phyloP scores from a whole-genome alignment of 345 rosid genomes.

The Syzygium jambos region DNA sequence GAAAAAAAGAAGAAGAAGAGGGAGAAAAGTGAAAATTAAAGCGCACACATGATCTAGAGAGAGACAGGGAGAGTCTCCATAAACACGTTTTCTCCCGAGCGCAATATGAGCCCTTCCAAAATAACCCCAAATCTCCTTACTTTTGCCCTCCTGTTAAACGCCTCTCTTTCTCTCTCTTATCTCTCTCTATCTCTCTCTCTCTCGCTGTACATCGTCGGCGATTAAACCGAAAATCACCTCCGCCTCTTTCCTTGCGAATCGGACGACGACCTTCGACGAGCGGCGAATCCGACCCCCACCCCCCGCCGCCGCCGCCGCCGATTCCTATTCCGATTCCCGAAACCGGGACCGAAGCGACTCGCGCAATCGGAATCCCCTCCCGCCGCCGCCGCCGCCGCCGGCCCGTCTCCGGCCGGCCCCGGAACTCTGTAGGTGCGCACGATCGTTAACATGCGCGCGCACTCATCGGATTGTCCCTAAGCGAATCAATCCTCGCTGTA shows the following conservation, averaged over 20 bases:
- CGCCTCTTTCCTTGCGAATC: slow-evolving; percentile 24
- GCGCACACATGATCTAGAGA: background rate
- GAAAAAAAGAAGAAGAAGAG: background rate
- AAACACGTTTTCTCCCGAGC: background rate
- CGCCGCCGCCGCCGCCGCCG: background rate
- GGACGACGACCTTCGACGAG: slow-evolving; percentile 14
- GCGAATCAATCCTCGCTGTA: background rate
- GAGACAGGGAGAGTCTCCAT: background rate
- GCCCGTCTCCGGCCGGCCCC: slow-evolving; percentile 39
- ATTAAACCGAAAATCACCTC: slow-evolving; percentile 36
- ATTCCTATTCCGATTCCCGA: background rate
- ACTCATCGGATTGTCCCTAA: slow-evolving; percentile 1
- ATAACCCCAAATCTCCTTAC: slow-evolving; percentile 1
- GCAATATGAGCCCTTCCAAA: slow-evolving; percentile 4
- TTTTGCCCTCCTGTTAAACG: slow-evolving; percentile 5
- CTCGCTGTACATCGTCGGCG: slow-evolving; percentile 33
- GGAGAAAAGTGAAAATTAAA: background rate
- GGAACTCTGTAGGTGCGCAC: slow-evolving; percentile 24
- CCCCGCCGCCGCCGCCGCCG: background rate
- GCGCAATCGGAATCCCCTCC: background rate
- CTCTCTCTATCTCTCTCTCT: background rate
- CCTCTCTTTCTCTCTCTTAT: background rate
- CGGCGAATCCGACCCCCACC: slow-evolving; percentile 7
- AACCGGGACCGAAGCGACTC: background rate
- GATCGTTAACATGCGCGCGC: slow-evolving; percentile 37